A percentile compares a stretch with the other conserved stretches of the same genome.
phyloP scores from a whole-genome alignment of 2,329 filamentous ascomycete genomes.

The Purpureocillium takamizusanense region DNA sequence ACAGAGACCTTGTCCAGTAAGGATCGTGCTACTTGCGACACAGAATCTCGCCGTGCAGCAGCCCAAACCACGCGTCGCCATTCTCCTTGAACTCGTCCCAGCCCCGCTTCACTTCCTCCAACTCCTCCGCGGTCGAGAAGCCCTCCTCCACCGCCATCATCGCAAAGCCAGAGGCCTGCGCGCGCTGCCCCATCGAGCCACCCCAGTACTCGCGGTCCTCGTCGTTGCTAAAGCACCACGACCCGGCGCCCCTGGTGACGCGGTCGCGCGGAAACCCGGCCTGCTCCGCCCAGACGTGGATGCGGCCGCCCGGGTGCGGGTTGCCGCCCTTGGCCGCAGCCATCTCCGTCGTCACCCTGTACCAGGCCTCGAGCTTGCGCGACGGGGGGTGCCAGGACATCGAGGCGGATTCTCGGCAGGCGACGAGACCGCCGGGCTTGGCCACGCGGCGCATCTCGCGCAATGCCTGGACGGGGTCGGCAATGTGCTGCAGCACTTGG shows the following conservation, averaged over 20 bases:
- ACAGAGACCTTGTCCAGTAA: too few relatives aligned
- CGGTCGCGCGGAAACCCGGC: neutral
- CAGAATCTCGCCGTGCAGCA: neutral
- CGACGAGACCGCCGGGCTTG: neutral
- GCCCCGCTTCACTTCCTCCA: neutral
- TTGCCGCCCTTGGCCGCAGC: neutral
- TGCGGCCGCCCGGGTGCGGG: neutral
- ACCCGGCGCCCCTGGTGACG: neutral
- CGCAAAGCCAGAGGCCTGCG: neutral
- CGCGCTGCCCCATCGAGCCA: neutral
- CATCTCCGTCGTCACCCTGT: neutral
- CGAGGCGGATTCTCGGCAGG: neutral
- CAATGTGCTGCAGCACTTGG: neutral
- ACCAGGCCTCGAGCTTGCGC: neutral
- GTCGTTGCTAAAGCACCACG: constrained; percentile 1
- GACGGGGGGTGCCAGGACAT: constrained; percentile 1
- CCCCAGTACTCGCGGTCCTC: constrained; percentile 1
- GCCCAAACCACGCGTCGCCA: neutral
- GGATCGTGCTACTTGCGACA: constrained; percentile 1
- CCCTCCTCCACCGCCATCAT: neutral
- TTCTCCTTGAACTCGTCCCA: neutral
- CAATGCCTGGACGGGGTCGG: neutral
- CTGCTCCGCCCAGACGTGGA: neutral
- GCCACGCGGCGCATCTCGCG: neutral
- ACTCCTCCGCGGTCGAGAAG: neutral